Evolutionary conservation across 495 filamentous ascomycete species (phyloP).

Genomic region (Neurospora intermedia): DNA sequence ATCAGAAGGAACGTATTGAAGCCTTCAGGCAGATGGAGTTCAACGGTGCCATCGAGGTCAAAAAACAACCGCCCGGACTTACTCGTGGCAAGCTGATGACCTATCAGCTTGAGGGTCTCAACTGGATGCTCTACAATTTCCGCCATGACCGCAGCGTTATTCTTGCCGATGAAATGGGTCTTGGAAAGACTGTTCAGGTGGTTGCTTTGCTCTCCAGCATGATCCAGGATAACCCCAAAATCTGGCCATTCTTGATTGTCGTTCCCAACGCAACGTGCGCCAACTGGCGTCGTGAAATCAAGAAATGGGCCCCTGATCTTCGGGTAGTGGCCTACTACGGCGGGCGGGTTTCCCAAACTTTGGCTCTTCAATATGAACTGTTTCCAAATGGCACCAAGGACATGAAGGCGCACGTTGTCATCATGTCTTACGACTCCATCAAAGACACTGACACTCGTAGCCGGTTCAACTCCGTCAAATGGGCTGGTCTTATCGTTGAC

Average conservation of each 20-base stretch:
- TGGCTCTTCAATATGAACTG: slow-evolving; percentile 71
- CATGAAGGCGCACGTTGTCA: slow-evolving; percentile 79
- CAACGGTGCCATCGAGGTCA: slow-evolving; percentile 48
- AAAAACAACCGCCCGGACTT: slow-evolving; percentile 63
- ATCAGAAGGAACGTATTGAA: slow-evolving; percentile 50
- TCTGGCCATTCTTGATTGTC: slow-evolving; percentile 89
- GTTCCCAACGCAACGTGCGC: slow-evolving; percentile 90
- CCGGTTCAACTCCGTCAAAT: slow-evolving; percentile 58
- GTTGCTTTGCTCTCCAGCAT: slow-evolving; percentile 72
- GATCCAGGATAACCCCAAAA: slow-evolving; percentile 58
- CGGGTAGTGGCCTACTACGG: slow-evolving; percentile 90
- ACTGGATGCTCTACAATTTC: slow-evolving; percentile 96
- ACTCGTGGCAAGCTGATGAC: slow-evolving; percentile 75
- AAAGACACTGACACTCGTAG: slow-evolving; percentile 51
- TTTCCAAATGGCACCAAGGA: slow-evolving; percentile 46
- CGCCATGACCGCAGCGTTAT: slow-evolving; percentile 75
- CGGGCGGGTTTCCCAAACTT: slow-evolving; percentile 52
- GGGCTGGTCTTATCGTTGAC: slow-evolving; percentile 86
- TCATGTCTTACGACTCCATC: slow-evolving; percentile 89
- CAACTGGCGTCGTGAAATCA: slow-evolving; percentile 96
- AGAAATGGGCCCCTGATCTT: slow-evolving; percentile 79
- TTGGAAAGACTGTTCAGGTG: slow-evolving; percentile 95
- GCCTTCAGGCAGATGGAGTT: slow-evolving; percentile 56
- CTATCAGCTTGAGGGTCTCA: slow-evolving; percentile 88
- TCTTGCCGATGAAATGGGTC: slow-evolving; percentile 96